A percentile compares a stretch with the other conserved stretches of the same genome.
These are phyloP conservation scores for Poronia punctata DNA, from an alignment of 495 filamentous ascomycete genomes.

Conservation along the genomic window DNA sequence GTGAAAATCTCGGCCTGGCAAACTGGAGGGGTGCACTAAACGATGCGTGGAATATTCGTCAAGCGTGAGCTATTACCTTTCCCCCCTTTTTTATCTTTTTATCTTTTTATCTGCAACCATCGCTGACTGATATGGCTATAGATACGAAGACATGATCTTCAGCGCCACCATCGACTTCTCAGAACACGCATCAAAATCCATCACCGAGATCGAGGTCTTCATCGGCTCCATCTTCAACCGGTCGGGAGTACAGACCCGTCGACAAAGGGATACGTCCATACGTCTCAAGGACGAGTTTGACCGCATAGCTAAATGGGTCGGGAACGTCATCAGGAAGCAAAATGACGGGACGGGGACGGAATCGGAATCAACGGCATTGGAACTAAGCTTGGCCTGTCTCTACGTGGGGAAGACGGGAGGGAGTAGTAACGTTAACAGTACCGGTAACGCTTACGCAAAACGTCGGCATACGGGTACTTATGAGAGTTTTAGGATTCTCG, in stretches of 20 bases:
- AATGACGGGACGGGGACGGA: background rate
- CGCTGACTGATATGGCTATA: conserved; percentile 17
- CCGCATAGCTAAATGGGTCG: conserved; percentile 39
- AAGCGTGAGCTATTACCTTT: conserved; percentile 42
- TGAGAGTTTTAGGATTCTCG: conserved; percentile 36
- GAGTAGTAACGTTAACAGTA: background rate
- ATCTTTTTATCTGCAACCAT: background rate
- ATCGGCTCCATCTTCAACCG: conserved; percentile 65
- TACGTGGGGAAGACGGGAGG: conserved; percentile 10
- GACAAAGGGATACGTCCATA: conserved; percentile 56
- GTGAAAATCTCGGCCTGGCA: conserved; percentile 11
- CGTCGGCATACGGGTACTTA: conserved; percentile 13
- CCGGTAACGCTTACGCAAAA: background rate
- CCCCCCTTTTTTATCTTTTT: conserved; percentile 2
- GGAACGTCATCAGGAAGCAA: conserved; percentile 40
- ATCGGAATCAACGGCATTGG: conserved; percentile 18
- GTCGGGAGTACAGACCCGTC: conserved; percentile 46
- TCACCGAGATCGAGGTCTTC: conserved; percentile 73
- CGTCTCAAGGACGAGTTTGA: conserved; percentile 59
- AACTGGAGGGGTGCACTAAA: conserved; percentile 27
- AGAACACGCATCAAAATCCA: conserved; percentile 45
- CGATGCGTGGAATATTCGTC: conserved; percentile 47
- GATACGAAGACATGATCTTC: conserved; percentile 59
- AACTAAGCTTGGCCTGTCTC: conserved; percentile 36
- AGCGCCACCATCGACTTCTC: conserved; percentile 52